These are phyloP conservation scores for Ustilago hordei DNA, from an alignment of 1,284 basidiomycete species.

Conservation along the genomic window DNA sequence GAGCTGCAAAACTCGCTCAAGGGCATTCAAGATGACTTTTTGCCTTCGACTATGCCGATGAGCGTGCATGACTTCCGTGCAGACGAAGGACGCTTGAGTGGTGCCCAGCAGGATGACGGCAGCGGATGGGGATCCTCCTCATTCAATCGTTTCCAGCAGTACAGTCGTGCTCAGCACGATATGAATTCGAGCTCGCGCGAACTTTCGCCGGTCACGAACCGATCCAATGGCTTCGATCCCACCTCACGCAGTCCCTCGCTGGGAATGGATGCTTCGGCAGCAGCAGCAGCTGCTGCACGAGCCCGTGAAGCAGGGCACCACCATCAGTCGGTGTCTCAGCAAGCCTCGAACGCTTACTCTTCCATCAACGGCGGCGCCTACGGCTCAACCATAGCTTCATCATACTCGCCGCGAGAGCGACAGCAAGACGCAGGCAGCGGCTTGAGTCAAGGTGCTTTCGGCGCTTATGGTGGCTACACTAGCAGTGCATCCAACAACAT, in stretches of 20 bases:
- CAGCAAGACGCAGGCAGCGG: constrained; percentile 34
- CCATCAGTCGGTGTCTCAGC: constrained; percentile 27
- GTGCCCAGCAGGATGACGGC: constrained; percentile 16
- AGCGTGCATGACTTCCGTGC: constrained; percentile 56
- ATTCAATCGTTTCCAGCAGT: constrained; percentile 41
- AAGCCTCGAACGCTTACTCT: constrained; percentile 30
- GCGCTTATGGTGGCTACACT: constrained; percentile 42
- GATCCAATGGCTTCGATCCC: constrained; percentile 44
- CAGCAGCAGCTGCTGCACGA: constrained; percentile 19
- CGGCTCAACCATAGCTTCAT: constrained; percentile 16
- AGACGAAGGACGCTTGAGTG: constrained; percentile 25
- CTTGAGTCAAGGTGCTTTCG: constrained; percentile 30
- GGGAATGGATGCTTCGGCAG: constrained; percentile 35
- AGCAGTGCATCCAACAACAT: constrained; percentile 20
- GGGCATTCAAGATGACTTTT: constrained; percentile 60
- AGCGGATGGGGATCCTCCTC: constrained; percentile 19
- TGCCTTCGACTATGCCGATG: constrained; percentile 55
- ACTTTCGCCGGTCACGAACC: constrained; percentile 33
- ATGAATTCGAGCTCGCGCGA: constrained; percentile 28
- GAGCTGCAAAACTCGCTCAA: constrained; percentile 60
- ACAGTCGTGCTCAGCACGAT: constrained; percentile 28
- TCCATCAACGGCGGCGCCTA: constrained; percentile 36
- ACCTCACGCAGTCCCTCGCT: constrained; percentile 46
- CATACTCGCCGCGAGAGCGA: constrained; percentile 45
- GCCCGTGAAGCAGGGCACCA: constrained; percentile 40